Evolutionary conservation across 495 filamentous ascomycete genomes (phyloP).

Genomic region (Penicillium antarcticum): DNA sequence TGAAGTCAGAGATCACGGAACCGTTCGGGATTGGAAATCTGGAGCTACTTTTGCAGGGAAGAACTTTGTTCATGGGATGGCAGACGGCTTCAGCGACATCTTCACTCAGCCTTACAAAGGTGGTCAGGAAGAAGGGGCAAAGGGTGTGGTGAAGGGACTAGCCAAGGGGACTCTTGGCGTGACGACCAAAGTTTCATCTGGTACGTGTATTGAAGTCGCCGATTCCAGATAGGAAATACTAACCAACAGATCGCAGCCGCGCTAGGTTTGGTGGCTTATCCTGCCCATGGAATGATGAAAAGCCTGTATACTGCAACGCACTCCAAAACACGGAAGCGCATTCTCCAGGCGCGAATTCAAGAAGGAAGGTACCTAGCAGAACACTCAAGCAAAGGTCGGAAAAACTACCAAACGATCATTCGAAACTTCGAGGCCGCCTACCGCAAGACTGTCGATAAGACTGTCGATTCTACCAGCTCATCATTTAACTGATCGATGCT

Average conservation of each 20-base stretch:
- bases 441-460: not conserved
- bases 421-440: not conserved
- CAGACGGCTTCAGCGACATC: slow-evolving; percentile 70
- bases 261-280: slow-evolving; percentile 7
- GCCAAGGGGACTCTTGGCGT: slow-evolving; percentile 74
- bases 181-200: slow-evolving; percentile 54
- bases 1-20: slow-evolving; percentile 34
- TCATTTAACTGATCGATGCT: too few species aligned
- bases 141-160: slow-evolving; percentile 62
- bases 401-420: not conserved
- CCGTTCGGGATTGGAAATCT: slow-evolving; percentile 33
- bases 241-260: not conserved
- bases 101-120: slow-evolving; percentile 63
- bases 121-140: slow-evolving; percentile 52
- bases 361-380: not conserved
- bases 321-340: not conserved
- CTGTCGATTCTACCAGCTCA: not conserved
- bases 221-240: not conserved
- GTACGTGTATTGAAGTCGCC: slow-evolving; percentile 8
- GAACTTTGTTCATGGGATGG: slow-evolving; percentile 67
- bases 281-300: slow-evolving; percentile 8
- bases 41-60: slow-evolving; percentile 33
- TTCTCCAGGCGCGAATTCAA: not conserved
- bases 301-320: slow-evolving; percentile 4
- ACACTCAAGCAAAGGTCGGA: not conserved